Evolutionary conservation across 495 filamentous ascomycete genomes (phyloP).

Genomic region (Aspergillus avenaceus): DNA sequence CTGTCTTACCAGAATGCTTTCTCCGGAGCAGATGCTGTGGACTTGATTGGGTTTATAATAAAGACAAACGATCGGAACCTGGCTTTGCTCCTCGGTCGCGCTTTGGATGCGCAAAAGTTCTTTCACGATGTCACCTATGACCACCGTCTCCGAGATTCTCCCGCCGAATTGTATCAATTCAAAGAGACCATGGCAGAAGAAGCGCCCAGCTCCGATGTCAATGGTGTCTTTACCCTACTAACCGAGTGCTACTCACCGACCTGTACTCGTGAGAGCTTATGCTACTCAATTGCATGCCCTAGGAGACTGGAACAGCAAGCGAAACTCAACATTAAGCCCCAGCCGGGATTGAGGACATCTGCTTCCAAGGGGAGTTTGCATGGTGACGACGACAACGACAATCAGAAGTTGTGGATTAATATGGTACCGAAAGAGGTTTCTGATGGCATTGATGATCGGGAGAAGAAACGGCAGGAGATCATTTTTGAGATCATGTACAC

Average conservation of each 20-base stretch:
- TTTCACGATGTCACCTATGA: conserved; percentile 99
- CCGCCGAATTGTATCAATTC: conserved; percentile 93
- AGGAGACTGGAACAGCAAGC: conserved; percentile 93
- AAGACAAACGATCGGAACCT: conserved; percentile 94
- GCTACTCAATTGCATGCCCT: conserved; percentile 98
- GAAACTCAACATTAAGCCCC: conserved; percentile 84
- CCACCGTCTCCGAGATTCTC: conserved; percentile 87
- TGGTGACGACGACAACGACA: conserved; percentile 79
- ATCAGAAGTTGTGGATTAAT: conserved; percentile 99
- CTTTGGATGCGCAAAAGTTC: conserved; percentile 97
- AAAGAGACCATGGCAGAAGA: conserved; percentile 90
- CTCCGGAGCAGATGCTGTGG: conserved; percentile 89
- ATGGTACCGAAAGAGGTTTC: conserved; percentile 94
- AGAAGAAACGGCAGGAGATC: conserved; percentile 97
- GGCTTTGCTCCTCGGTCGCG: conserved; percentile 86
- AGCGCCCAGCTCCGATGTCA: conserved; percentile 71
- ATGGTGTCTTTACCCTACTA: conserved; percentile 93
- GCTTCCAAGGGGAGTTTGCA: conserved; percentile 80
- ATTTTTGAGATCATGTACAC: conserved; percentile 99
- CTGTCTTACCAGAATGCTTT: conserved; percentile 97
- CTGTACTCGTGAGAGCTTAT: conserved; percentile 88
- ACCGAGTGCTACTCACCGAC: conserved; percentile 99
- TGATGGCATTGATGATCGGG: conserved; percentile 78
- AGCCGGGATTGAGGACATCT: conserved; percentile 78
- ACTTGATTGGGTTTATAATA: conserved; percentile 90